These are phyloP conservation scores for Leishmania lainsoni DNA, from an alignment of 208 protist species.

Conservation along the genomic window DNA sequence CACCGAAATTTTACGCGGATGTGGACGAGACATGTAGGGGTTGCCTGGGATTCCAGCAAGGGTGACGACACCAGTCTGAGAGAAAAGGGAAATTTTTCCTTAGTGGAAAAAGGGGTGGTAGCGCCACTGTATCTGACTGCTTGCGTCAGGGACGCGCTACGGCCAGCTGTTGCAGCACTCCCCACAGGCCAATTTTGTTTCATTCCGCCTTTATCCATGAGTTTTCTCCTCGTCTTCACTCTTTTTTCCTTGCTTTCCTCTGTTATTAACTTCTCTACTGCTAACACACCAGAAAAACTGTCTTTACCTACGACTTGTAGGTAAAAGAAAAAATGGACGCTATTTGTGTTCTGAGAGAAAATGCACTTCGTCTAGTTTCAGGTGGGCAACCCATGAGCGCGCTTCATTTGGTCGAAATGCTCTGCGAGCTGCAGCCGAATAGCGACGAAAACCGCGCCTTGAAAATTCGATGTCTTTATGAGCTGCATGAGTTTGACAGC, in stretches of 20 bases:
- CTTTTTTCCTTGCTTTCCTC: not conserved
- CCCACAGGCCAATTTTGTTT: no score
- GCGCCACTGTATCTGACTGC: not conserved
- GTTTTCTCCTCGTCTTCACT: not conserved
- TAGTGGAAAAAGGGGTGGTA: not conserved
- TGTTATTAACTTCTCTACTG: not conserved
- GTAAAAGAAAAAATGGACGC: constrained; percentile 25
- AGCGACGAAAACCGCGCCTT: constrained; percentile 41
- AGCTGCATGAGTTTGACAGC: constrained; percentile 67
- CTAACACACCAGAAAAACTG: not conserved
- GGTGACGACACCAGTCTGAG: no score
- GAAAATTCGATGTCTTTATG: constrained; percentile 57
- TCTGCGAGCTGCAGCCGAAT: constrained; percentile 48
- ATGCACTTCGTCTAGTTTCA: constrained; percentile 39
- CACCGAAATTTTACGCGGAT: not conserved
- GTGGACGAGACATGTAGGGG: not conserved
- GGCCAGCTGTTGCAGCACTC: not conserved
- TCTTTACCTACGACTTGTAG: not conserved
- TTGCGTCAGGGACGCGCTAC: not conserved
- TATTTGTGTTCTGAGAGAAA: constrained; percentile 20
- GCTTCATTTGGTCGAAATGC: constrained; percentile 63
- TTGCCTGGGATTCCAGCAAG: not conserved
- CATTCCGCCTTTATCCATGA: not conserved
- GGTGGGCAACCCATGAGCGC: constrained; percentile 69
- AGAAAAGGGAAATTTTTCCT: not conserved